phyloP scores from a whole-genome alignment of 2,329 filamentous ascomycete species.

The Ophiostoma fasciatum region DNA sequence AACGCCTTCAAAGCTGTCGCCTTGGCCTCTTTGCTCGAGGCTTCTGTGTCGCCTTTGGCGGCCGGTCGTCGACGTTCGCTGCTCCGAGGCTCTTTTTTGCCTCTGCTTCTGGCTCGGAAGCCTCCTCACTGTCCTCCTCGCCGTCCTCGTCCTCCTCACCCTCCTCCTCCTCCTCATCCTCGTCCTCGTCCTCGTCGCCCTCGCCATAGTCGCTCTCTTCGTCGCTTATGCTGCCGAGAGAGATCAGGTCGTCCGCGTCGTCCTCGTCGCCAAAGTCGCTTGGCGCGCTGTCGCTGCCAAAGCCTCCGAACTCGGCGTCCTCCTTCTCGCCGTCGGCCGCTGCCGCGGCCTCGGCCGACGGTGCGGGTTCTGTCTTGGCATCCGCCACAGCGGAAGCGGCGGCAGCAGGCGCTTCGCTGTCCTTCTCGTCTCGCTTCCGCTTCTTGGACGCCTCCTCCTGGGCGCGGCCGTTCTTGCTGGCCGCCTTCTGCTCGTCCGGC shows the following conservation, averaged over 20 bases:
- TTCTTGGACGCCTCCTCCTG: conserved; percentile 80
- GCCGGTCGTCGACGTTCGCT: conserved; percentile 1
- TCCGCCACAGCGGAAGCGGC: conserved; percentile 12
- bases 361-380: conserved; percentile 14
- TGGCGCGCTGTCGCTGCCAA: conserved; percentile 28
- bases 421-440: conserved; percentile 47
- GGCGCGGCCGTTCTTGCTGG: conserved; percentile 49
- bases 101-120: not conserved
- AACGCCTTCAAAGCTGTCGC: conserved; percentile 2
- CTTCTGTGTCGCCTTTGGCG: conserved; percentile 2
- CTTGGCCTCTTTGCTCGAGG: conserved; percentile 4
- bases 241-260: conserved; percentile 11
- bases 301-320: conserved; percentile 32
- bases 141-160: conserved; percentile 1
- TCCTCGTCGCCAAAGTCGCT: conserved; percentile 10
- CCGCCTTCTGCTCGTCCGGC: conserved; percentile 31
- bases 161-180: not conserved
- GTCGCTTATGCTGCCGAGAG: conserved; percentile 11
- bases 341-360: conserved; percentile 42
- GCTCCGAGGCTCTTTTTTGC: not conserved
- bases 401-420: conserved; percentile 27
- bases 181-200: conserved; percentile 5
- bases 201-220: conserved; percentile 8
- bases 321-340: conserved; percentile 29
- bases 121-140: conserved; percentile 1